A percentile compares a stretch with the other conserved stretches of the same genome.
Conservation (phyloP, 2,329 filamentous ascomycete species). For the Claviceps sp. region DNA sequence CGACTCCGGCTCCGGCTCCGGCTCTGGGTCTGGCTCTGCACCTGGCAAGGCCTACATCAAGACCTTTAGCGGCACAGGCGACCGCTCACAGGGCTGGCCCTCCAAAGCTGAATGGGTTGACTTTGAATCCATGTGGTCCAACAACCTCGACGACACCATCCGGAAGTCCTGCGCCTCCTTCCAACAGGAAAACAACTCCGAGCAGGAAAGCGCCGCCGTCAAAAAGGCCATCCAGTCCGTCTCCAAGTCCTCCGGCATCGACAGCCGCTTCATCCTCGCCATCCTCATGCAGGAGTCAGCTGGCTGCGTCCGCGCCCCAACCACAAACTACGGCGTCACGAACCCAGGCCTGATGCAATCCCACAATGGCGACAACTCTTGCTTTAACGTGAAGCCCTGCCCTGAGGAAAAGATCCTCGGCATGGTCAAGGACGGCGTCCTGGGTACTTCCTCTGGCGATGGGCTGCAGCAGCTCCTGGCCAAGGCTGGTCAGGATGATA, state of each 20-base stretch:
- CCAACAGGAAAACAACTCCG: constrained; percentile 9
- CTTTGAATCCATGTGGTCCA: constrained; percentile 15
- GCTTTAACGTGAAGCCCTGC: constrained; percentile 16
- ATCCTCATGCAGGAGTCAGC: constrained; percentile 30
- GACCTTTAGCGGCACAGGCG: constrained; percentile 1
- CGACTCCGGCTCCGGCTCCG: too few relatives aligned
- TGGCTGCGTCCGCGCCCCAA: constrained; percentile 27
- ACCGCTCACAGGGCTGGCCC: constrained; percentile 16
- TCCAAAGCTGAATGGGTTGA: constrained; percentile 14
- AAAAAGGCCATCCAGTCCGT: constrained; percentile 20
- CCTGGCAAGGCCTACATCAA: not conserved
- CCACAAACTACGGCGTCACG: constrained; percentile 25
- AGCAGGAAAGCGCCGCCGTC: constrained; percentile 14
- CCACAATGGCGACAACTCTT: constrained; percentile 22
- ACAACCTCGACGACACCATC: constrained; percentile 8
- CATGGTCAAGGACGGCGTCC: constrained; percentile 27
- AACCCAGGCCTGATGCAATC: constrained; percentile 31
- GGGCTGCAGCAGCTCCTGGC: constrained; percentile 24
- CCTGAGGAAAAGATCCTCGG: constrained; percentile 12
- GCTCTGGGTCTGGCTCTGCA: too few relatives aligned
- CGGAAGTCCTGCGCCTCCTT: constrained; percentile 7
- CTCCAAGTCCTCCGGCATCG: constrained; percentile 16
- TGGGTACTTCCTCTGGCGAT: constrained; percentile 26
- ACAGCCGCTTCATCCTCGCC: constrained; percentile 28
- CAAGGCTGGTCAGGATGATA: constrained; percentile 9